These are phyloP conservation scores for Letharia columbiana DNA, from an alignment of 495 filamentous ascomycete species.

Conservation along the genomic window DNA sequence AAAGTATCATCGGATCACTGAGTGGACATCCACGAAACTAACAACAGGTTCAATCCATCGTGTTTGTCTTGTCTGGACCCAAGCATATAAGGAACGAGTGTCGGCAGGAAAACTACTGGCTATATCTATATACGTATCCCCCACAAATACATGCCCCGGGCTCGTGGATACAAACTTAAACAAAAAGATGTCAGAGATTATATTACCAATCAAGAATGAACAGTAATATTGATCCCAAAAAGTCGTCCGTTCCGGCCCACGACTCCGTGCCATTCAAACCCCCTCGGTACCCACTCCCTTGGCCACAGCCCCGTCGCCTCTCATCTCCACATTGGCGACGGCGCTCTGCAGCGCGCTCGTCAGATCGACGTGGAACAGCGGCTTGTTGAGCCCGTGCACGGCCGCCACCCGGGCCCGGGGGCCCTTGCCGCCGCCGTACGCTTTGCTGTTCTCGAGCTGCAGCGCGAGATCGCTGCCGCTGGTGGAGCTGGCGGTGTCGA, in stretches of 20 bases:
- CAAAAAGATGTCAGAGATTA: no score
- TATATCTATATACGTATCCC: no score
- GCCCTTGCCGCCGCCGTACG: conserved; percentile 28
- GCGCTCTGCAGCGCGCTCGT: conserved; percentile 88
- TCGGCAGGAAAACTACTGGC: no score
- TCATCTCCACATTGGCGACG: conserved; percentile 62
- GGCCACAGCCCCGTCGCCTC: conserved; percentile 18
- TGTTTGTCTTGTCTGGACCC: no score
- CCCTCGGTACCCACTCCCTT: conserved; percentile 12
- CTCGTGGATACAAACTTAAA: no score
- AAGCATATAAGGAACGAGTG: no score
- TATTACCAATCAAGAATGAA: background rate
- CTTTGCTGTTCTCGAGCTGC: conserved; percentile 28
- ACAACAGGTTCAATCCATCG: no score
- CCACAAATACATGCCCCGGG: no score
- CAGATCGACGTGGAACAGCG: conserved; percentile 90
- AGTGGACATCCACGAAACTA: no score
- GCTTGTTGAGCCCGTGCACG: conserved; percentile 77
- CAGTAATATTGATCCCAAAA: background rate
- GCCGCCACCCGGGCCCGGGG: conserved; percentile 45
- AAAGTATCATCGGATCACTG: no score
- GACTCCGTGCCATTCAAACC: background rate
- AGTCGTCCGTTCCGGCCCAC: conserved; percentile 13
- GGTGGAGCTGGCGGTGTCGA: conserved; percentile 24
- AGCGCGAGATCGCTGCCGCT: conserved; percentile 23